Base-by-base conservation (phyloP, 495 filamentous ascomycete species). In the Podospora appendiculata region DNA sequence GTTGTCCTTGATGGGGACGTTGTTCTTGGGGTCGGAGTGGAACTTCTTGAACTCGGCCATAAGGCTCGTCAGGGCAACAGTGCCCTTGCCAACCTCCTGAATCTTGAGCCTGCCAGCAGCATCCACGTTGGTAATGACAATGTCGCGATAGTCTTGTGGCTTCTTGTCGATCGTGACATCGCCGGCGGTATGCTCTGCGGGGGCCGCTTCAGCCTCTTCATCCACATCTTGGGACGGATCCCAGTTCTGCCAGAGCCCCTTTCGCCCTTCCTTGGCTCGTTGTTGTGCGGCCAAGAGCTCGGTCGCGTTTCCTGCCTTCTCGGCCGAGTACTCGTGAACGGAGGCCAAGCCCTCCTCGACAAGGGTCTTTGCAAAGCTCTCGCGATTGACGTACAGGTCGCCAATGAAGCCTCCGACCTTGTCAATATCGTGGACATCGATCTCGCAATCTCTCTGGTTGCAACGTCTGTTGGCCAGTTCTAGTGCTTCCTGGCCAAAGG, bases 371-470 rank as follows among this genome's bases (percentile, higher is more conserved):
- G 93, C 89, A 70, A 99, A 92, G 73, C 89, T 96, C 70, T 96
- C 91, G 40, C 91, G 89, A 76, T 91, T 93, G 62, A 97, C 77
- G 59, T 91, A 96, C 2, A 99, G 79, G 13, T 87, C 87, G 45
- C 94, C 94, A 57, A 99, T 96, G 75, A 99, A 99, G 50, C 92
- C 94, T 58, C 94, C 94, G 34, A 89, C 84, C 74, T 95, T 95
- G 73, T 99, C 94, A 48, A 88, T 87, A 62, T 90, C 90, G 69
- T 95, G 87, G 9, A 99, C 84, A 54, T 97, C 90, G 53, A 99
- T 89, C 71, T 97, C 93, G 41, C 95, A 91, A 61, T 99, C 94
- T 43, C 94, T 83, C 75, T 99, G 94, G 74, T 91, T 85, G 70
- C 85, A 88, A 40, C 89, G 85, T 48, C 79, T 85, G 67, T 88